phyloP scores from a whole-genome alignment of 495 filamentous ascomycete genomes.

The Penicillium bialowiezense region DNA sequence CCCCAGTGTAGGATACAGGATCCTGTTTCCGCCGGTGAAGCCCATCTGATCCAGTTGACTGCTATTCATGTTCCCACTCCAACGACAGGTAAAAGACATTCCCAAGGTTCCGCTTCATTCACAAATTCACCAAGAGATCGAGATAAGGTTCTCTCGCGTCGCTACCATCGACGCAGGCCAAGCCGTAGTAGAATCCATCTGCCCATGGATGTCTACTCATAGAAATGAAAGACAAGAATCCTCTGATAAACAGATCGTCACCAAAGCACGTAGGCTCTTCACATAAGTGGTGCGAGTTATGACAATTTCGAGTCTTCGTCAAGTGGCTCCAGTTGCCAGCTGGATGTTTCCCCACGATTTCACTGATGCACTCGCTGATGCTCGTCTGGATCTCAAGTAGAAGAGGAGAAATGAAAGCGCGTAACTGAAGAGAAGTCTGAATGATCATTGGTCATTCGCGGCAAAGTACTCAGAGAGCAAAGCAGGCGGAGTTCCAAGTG shows the following conservation, averaged over 20 bases:
- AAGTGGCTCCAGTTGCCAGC: background rate
- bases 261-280: constrained; percentile 14
- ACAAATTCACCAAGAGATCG: constrained; percentile 8
- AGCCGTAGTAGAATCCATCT: constrained; percentile 7
- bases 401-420: constrained; percentile 18
- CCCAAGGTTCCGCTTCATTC: background rate
- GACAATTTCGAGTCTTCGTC: background rate
- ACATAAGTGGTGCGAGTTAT: background rate
- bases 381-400: constrained; percentile 29
- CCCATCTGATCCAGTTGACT: too few species aligned
- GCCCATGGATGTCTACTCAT: constrained; percentile 1
- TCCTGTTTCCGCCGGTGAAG: background rate
- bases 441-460: constrained; percentile 27
- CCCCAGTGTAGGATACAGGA: background rate
- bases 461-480: constrained; percentile 37
- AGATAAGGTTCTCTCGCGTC: constrained; percentile 1
- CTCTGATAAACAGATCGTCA: too few species aligned
- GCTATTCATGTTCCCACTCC: background rate
- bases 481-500: constrained; percentile 18
- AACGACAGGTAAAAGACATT: background rate
- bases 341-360: constrained; percentile 31
- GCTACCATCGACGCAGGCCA: constrained; percentile 5
- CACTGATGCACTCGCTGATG: constrained; percentile 66
- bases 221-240: background rate
- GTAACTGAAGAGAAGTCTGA: constrained; percentile 16